Evolutionary conservation across 345 rosid genomes (phyloP).

Genomic region (Populus tremula): DNA sequence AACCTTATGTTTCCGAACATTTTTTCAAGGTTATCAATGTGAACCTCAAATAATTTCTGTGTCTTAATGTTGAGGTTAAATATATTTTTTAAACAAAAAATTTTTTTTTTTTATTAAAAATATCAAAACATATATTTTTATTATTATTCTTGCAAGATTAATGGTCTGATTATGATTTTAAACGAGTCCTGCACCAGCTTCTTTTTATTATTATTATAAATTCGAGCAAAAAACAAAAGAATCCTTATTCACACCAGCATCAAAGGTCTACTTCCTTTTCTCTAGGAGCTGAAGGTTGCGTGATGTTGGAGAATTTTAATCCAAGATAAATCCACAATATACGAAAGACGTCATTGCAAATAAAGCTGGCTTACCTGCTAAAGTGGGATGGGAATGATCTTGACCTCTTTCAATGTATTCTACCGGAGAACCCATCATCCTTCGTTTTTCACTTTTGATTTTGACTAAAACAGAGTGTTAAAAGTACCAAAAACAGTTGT

Average conservation of each 20-base stretch:
- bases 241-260: background rate
- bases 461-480: background rate
- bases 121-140: too few species aligned
- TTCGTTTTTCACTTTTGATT: background rate
- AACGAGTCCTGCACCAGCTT: too few species aligned
- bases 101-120: too few species aligned
- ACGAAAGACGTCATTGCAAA: background rate
- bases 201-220: too few species aligned
- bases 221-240: background rate
- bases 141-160: too few species aligned
- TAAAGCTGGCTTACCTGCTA: background rate
- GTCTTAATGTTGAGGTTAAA: too few species aligned
- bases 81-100: too few species aligned
- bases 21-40: too few species aligned
- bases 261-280: background rate
- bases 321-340: background rate
- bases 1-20: too few species aligned
- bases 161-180: too few species aligned
- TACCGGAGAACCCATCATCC: background rate
- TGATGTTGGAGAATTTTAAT: background rate
- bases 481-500: background rate
- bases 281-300: background rate
- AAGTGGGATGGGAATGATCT: background rate
- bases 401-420: constrained; percentile 1
- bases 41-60: too few species aligned